Conservation (phyloP, 2,329 filamentous ascomycete genomes). For the Colletotrichum higginsianum region DNA sequence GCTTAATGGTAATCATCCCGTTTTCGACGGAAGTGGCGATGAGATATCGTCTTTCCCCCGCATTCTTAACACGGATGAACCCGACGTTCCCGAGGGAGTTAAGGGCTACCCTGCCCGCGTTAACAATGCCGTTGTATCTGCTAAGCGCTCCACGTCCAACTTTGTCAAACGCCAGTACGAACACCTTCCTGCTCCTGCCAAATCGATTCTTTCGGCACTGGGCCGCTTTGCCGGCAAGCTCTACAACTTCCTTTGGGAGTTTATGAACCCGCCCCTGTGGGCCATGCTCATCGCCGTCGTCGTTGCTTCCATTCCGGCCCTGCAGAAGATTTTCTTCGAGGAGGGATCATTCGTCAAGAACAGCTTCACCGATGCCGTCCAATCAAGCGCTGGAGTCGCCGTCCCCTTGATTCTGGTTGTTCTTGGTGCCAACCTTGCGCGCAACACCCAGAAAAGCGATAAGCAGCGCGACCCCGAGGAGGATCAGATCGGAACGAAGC, state of each 20-base stretch:
- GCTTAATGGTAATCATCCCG: constrained; percentile 49
- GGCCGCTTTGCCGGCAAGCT: constrained; percentile 60
- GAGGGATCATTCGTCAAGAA: constrained; percentile 93
- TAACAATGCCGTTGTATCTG: constrained; percentile 48
- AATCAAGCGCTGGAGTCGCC: constrained; percentile 89
- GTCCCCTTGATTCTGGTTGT: constrained; percentile 97
- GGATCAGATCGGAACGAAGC: constrained; percentile 76
- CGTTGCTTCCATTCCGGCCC: constrained; percentile 86
- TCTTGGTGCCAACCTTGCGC: constrained; percentile 92
- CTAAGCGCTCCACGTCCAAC: constrained; percentile 45
- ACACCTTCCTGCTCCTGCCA: constrained; percentile 60
- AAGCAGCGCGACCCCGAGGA: constrained; percentile 79
- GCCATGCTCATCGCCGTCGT: constrained; percentile 94
- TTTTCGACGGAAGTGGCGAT: constrained; percentile 54
- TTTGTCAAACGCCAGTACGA: constrained; percentile 50
- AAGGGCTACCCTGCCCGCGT: constrained; percentile 58
- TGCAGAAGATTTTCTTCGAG: constrained; percentile 90
- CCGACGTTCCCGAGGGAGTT: constrained; percentile 57
- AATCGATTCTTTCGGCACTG: constrained; percentile 51
- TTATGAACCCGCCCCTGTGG: constrained; percentile 99
- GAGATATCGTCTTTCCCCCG: constrained; percentile 76
- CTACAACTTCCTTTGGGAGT: constrained; percentile 82
- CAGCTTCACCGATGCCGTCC: constrained; percentile 89
- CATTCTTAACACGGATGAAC: constrained; percentile 62
- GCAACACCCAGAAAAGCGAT: constrained; percentile 84